These are phyloP conservation scores for Penicillium palitans DNA, from an alignment of 2,329 filamentous ascomycete species.

Conservation along the genomic window DNA sequence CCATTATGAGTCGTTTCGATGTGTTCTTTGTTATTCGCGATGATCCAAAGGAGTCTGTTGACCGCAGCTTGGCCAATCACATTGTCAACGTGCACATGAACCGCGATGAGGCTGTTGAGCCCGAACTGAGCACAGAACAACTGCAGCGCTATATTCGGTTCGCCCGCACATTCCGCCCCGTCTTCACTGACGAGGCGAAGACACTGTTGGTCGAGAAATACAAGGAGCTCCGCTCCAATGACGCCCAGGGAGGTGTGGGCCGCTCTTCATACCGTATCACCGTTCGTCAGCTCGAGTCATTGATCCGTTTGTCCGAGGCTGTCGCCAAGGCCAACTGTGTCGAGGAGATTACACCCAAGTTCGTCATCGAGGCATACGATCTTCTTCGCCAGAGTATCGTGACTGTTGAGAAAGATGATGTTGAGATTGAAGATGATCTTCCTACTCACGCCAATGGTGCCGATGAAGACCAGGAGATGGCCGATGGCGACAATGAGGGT, in stretches of 20 bases:
- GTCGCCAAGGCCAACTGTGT: constrained; percentile 98
- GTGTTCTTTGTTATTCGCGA: constrained; percentile 97
- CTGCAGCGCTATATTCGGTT: constrained; percentile 97
- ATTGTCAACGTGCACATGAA: constrained; percentile 93
- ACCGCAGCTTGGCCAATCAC: constrained; percentile 88
- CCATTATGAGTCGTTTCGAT: constrained; percentile 99
- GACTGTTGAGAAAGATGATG: constrained; percentile 94
- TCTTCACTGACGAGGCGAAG: constrained; percentile 86
- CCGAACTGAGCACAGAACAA: constrained; percentile 94
- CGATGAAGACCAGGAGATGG: constrained; percentile 54
- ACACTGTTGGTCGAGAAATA: constrained; percentile 85
- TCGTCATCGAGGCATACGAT: constrained; percentile 90
- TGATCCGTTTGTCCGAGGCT: constrained; percentile 95
- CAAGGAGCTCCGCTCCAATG: constrained; percentile 90
- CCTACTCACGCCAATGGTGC: constrained; percentile 49
- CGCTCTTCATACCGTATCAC: constrained; percentile 97
- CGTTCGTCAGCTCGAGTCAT: constrained; percentile 88
- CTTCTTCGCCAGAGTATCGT: constrained; percentile 93
- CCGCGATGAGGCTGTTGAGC: constrained; percentile 85
- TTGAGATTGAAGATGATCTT: constrained; percentile 84
- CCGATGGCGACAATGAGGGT: constrained; percentile 49
- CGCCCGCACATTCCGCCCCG: constrained; percentile 87
- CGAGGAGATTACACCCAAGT: constrained; percentile 77
- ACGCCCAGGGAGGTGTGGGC: constrained; percentile 89
- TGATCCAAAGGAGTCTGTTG: constrained; percentile 89